Conservation (phyloP, 2,329 filamentous ascomycete species). For the Trichoderma brevicompactum region DNA sequence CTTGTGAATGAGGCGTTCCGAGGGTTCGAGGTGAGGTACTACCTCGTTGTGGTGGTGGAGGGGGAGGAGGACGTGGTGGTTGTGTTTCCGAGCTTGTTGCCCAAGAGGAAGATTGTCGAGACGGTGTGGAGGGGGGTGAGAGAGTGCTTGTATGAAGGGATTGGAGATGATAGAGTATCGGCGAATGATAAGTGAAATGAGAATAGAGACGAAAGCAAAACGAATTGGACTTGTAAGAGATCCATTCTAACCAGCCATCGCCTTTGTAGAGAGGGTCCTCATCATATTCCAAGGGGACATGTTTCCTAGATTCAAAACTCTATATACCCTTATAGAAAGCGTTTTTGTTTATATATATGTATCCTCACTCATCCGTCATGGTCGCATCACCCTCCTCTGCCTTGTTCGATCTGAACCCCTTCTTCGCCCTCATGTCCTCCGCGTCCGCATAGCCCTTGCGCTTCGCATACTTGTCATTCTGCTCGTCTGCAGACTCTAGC, state of each 20-base stretch:
- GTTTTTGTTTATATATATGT: neutral
- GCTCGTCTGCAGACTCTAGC: conserved; percentile 56
- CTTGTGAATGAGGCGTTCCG: conserved; percentile 94
- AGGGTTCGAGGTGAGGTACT: conserved; percentile 89
- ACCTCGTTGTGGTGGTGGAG: conserved; percentile 86
- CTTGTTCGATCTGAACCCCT: conserved; percentile 39
- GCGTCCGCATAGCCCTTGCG: conserved; percentile 61
- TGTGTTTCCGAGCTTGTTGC: conserved; percentile 86
- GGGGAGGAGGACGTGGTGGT: conserved; percentile 88
- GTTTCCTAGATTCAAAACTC: neutral
- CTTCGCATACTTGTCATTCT: conserved; percentile 65
- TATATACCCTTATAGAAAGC: neutral
- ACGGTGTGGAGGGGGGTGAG: conserved; percentile 87
- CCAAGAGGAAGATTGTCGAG: conserved; percentile 75
- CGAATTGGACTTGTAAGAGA: neutral
- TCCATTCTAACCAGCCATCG: too few species aligned
- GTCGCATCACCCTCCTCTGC: conserved; percentile 31
- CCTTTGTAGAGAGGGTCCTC: neutral
- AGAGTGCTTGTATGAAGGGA: conserved; percentile 73
- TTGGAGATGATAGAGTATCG: conserved; percentile 41
- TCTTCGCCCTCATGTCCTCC: conserved; percentile 51
- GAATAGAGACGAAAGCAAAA: neutral
- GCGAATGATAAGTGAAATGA: conserved; percentile 20
- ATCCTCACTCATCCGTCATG: conserved; percentile 19
- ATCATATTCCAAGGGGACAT: neutral